Evolutionary conservation across 106 monocot genomes (phyloP).

Genomic region (Narthecium ossifragum): DNA sequence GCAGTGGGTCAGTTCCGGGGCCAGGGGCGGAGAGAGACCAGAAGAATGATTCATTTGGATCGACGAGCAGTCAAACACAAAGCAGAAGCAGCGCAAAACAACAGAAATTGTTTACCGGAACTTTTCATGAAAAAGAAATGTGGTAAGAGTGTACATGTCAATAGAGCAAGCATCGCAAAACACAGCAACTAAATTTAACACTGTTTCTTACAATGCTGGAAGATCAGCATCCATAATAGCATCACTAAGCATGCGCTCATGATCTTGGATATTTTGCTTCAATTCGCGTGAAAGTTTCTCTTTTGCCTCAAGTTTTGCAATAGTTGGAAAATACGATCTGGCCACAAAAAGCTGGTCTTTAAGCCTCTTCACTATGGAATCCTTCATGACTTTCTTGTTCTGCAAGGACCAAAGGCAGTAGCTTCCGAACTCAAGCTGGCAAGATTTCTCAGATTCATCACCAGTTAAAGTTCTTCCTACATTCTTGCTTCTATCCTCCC

Average conservation of each 20-base stretch:
- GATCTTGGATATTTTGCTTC: slow-evolving; percentile 71
- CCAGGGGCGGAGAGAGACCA: slow-evolving; percentile 5
- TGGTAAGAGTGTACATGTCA: too few species aligned
- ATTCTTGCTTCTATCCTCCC: slow-evolving; percentile 34
- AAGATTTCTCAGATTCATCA: slow-evolving; percentile 24
- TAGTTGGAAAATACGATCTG: slow-evolving; percentile 59
- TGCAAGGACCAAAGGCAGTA: slow-evolving; percentile 55
- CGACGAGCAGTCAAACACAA: too few species aligned
- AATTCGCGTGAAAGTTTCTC: slow-evolving; percentile 48
- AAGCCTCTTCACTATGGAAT: slow-evolving; percentile 35
- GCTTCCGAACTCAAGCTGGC: slow-evolving; percentile 52
- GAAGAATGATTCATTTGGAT: slow-evolving; percentile 16
- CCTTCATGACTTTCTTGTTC: slow-evolving; percentile 46
- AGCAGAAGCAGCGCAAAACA: too few species aligned
- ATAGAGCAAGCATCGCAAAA: too few species aligned
- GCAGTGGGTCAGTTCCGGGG: slow-evolving; percentile 14
- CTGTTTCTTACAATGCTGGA: slow-evolving; percentile 55
- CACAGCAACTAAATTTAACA: too few species aligned
- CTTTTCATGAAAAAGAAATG: too few species aligned
- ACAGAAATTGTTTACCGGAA: too few species aligned
- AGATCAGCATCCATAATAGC: slow-evolving; percentile 59
- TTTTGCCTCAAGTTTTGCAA: slow-evolving; percentile 44
- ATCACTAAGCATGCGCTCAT: slow-evolving; percentile 71
- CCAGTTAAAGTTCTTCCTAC: too few species aligned
- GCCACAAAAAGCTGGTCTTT: slow-evolving; percentile 63